Evolutionary conservation across 2,329 filamentous ascomycete species (phyloP).

Genomic region (Eurotiales sp.): DNA sequence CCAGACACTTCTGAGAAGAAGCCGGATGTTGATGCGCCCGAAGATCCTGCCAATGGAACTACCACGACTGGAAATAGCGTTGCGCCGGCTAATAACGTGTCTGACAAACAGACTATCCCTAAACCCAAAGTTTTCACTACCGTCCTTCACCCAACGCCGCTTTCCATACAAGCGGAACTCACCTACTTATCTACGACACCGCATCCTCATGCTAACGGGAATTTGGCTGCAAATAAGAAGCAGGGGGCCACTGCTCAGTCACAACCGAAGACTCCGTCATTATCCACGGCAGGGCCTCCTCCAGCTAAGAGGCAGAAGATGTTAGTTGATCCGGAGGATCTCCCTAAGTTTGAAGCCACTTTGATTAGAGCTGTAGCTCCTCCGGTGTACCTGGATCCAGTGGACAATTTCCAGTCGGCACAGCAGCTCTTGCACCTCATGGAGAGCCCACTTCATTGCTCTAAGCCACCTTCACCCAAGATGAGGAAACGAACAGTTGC

Average conservation of each 20-base stretch:
- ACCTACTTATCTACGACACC: conserved; percentile 71
- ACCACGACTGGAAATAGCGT: conserved; percentile 15
- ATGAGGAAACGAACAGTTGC: conserved; percentile 88
- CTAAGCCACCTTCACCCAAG: conserved; percentile 77
- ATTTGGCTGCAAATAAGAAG: conserved; percentile 35
- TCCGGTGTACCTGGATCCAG: conserved; percentile 73
- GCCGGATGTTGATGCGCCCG: conserved; percentile 20
- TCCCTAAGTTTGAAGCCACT: conserved; percentile 71
- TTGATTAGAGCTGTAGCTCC: conserved; percentile 70
- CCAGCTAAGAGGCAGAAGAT: conserved; percentile 69
- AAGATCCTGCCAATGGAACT: conserved; percentile 24
- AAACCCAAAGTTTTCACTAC: conserved; percentile 66
- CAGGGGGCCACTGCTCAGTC: conserved; percentile 45
- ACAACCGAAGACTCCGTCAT: conserved; percentile 56
- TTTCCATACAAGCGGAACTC: conserved; percentile 72
- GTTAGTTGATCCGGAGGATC: conserved; percentile 70
- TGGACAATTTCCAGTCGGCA: conserved; percentile 63
- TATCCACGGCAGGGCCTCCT: conserved; percentile 51
- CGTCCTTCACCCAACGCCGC: conserved; percentile 78
- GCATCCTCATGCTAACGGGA: conserved; percentile 43
- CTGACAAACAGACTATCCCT: conserved; percentile 46
- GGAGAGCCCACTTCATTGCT: conserved; percentile 72
- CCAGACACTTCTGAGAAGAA: conserved; percentile 19
- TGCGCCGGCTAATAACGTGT: conserved; percentile 12
- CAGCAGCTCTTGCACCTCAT: conserved; percentile 68